Conservation (phyloP, 1,139 yeast species). For the Geotrichum reessii region DNA sequence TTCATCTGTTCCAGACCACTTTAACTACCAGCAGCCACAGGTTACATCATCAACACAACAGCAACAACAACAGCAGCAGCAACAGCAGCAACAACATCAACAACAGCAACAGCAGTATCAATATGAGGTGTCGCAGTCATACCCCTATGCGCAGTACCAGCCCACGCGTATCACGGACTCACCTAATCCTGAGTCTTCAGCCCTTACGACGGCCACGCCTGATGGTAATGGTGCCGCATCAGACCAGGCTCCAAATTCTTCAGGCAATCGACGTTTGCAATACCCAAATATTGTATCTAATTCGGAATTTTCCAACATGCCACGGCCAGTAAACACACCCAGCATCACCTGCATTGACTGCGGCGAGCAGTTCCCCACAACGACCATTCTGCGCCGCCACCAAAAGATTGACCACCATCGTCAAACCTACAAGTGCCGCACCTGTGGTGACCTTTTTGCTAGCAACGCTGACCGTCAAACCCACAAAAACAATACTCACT, state of each 20-base stretch:
- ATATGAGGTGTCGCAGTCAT: conserved; percentile 21
- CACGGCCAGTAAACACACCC: neutral
- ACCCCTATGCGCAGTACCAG: neutral
- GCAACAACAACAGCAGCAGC: neutral
- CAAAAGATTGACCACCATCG: conserved; percentile 25
- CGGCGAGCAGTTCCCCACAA: conserved; percentile 21
- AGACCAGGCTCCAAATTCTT: neutral
- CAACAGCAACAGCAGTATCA: conserved; percentile 26
- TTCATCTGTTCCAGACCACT: neutral
- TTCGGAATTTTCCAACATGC: neutral
- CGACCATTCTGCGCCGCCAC: conserved; percentile 28
- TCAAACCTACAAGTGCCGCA: conserved; percentile 29
- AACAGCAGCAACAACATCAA: conserved; percentile 26
- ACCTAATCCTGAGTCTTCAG: neutral
- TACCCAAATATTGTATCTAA: neutral
- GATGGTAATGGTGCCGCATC: neutral
- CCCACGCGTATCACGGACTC: neutral
- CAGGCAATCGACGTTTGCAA: neutral
- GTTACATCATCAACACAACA: neutral
- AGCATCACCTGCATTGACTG: conserved; percentile 21
- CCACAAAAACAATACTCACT: conserved; percentile 31
- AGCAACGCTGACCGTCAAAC: conserved; percentile 31
- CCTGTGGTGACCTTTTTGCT: conserved; percentile 29
- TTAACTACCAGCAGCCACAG: neutral
- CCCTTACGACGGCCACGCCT: neutral